Evolutionary conservation across 2,329 filamentous ascomycete genomes (phyloP), one percentile per base, ranked within the genome.

Genomic region (Pseudocercospora crystallina): DNA sequence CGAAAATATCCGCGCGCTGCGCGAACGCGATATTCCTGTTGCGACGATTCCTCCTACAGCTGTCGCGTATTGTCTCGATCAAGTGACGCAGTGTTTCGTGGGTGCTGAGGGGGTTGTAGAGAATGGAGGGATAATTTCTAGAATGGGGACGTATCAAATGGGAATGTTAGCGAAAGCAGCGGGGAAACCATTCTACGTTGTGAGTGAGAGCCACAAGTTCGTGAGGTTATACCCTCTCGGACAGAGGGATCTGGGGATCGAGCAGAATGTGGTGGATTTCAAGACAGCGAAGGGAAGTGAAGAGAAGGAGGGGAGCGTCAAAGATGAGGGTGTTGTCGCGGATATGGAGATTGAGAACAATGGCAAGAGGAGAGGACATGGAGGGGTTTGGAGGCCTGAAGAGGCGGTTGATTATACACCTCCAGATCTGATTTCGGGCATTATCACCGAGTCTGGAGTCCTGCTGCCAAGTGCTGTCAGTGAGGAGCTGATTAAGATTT

Each of bases 171-270:
- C 91, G 5, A 85, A 85, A 63, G 80, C 80, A 11, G 80, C 81
- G 54, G 82, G 85, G 34, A 85, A 89, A 56, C 87, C 87, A 0
- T 89, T 97, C 61, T 96, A 95, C 65, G 90, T 96, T 13, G 90
- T 94, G 5, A 87, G 87, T 1, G 94, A 99, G 75, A 95, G 89
- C 63, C 94, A 99, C 77, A 99, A 99, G 74, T 96, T 99, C 67
- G 90, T 95, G 39, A 81, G 90, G 63, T 80, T 94, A 48, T 94
- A 91, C 63, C 89, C 92, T 1, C 74, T 94, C 15, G 84, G 86
- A 56, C 90, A 96, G 71, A 83, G 85, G 52, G 88, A 94, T 65
- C 75, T 95, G 51, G 88, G 88, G 0, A 84, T 95, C 59, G 81
- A 86, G 65, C 90, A 96, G 71, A 80, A 83, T 31, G 80, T 95